phyloP scores from a whole-genome alignment of 148 eudicot genomes.

The Tetragonia tetragonoides region DNA sequence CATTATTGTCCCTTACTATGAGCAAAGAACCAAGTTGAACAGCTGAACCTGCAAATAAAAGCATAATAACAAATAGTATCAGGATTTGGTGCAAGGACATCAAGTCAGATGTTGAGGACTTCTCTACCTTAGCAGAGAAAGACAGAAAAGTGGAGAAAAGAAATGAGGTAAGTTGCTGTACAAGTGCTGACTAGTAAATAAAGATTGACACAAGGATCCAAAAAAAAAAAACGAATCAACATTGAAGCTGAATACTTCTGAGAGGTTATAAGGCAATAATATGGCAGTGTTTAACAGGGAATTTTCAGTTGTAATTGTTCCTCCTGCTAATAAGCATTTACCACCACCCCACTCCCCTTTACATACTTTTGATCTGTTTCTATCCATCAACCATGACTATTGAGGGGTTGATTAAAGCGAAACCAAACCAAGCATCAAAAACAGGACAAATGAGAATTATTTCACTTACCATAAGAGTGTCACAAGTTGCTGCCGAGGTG shows the following conservation, averaged over 20 bases:
- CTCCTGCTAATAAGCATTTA: too few relatives aligned
- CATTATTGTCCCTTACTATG: slow-evolving; percentile 54
- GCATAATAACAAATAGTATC: slow-evolving; percentile 3
- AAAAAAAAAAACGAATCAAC: not conserved
- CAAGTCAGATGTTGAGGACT: not conserved
- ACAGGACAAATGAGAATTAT: not conserved
- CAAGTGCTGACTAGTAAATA: not conserved
- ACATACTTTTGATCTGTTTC: not conserved
- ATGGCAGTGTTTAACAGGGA: not conserved
- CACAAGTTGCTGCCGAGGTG: slow-evolving; percentile 53
- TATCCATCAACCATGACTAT: not conserved
- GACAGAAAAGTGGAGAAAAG: not conserved
- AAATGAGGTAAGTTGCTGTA: not conserved
- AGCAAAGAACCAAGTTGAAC: slow-evolving; percentile 65
- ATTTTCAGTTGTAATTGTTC: too few relatives aligned
- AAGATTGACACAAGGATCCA: not conserved
- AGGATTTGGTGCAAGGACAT: not conserved
- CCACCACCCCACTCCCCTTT: too few relatives aligned
- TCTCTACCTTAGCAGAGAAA: not conserved
- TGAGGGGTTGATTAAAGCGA: not conserved
- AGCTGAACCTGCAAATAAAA: slow-evolving; percentile 71
- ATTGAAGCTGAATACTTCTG: not conserved
- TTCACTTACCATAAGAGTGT: slow-evolving; percentile 56
- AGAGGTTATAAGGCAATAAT: not conserved
- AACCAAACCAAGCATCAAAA: not conserved